A percentile compares a stretch with the other conserved stretches of the same genome.
phyloP scores from a whole-genome alignment of 2,329 filamentous ascomycete species.

The Diplodia scrobiculata region DNA sequence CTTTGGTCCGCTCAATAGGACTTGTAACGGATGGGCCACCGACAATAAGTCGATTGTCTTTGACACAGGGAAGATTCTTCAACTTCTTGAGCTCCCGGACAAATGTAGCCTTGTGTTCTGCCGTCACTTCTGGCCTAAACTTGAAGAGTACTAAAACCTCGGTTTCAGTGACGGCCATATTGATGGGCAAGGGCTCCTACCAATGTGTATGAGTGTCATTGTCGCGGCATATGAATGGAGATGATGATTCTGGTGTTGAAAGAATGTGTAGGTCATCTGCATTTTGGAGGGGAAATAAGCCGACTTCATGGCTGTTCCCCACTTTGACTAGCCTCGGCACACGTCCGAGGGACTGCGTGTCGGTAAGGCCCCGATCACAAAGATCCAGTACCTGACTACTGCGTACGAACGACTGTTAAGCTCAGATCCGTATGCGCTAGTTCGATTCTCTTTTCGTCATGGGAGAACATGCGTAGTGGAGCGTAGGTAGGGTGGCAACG shows the following conservation, averaged over 20 bases:
- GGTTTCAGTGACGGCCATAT: neutral
- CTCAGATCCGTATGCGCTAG: no score
- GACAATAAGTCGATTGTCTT: conserved; percentile 53
- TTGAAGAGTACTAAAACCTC: conserved; percentile 35
- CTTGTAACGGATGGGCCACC: conserved; percentile 58
- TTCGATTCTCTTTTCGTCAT: no score
- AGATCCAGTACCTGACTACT: neutral
- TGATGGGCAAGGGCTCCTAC: neutral
- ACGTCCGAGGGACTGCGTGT: neutral
- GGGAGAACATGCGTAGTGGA: no score
- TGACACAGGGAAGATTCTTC: conserved; percentile 54
- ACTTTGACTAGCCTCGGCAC: neutral
- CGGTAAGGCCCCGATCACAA: neutral
- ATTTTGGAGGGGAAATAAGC: conserved; percentile 4
- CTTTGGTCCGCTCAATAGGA: conserved; percentile 57
- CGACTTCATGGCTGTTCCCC: conserved; percentile 30
- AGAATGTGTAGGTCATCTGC: neutral
- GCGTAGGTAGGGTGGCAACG: no score
- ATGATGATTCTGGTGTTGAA: neutral
- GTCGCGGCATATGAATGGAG: neutral
- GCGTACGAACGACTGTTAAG: no score
- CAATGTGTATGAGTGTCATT: conserved; percentile 22
- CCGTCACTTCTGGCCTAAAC: conserved; percentile 36
- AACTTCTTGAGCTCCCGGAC: conserved; percentile 53
- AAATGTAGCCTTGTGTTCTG: conserved; percentile 51